A percentile compares a stretch with the other conserved stretches of the same genome.
These are phyloP conservation scores for Kalmusia sp. DNA, from an alignment of 2,329 filamentous ascomycete species.

Conservation along the genomic window DNA sequence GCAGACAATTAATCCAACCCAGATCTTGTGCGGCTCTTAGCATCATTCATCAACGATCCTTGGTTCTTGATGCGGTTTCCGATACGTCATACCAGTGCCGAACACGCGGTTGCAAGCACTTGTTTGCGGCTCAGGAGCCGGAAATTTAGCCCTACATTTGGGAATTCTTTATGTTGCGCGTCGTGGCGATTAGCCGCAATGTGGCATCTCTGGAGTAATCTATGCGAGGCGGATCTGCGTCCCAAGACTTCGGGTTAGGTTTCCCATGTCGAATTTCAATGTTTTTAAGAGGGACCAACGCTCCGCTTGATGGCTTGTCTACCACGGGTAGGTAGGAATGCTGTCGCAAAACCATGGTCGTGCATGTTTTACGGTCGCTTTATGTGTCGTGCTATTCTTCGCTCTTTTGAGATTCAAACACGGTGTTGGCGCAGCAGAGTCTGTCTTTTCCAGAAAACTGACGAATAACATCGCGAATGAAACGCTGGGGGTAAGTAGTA, in stretches of 20 bases:
- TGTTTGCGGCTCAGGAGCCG: conserved; percentile 11
- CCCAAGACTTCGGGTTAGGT: background rate
- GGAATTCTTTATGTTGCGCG: too few relatives aligned
- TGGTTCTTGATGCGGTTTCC: background rate
- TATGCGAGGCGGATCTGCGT: background rate
- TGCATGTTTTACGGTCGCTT: conserved; percentile 12
- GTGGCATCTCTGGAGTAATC: conserved; percentile 6
- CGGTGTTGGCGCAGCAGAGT: background rate
- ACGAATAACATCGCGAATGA: conserved; percentile 19
- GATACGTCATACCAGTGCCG: background rate
- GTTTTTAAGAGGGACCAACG: background rate
- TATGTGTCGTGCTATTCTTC: conserved; percentile 15
- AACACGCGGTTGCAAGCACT: background rate
- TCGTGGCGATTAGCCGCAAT: conserved; percentile 15
- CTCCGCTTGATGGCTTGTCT: background rate
- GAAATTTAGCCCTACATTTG: too few relatives aligned
- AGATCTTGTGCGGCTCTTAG: conserved; percentile 20
- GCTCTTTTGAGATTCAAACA: conserved; percentile 15
- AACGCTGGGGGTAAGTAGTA: conserved; percentile 28
- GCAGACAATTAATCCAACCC: conserved; percentile 12
- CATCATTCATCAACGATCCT: background rate
- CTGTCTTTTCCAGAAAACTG: conserved; percentile 1
- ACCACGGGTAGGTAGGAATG: conserved; percentile 14
- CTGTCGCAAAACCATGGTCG: conserved; percentile 22
- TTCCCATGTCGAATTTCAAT: conserved; percentile 7